A percentile compares a stretch with the other conserved stretches of the same genome.
Evolutionary conservation across 345 rosid species (phyloP).

Genomic region (Firmiana major): DNA sequence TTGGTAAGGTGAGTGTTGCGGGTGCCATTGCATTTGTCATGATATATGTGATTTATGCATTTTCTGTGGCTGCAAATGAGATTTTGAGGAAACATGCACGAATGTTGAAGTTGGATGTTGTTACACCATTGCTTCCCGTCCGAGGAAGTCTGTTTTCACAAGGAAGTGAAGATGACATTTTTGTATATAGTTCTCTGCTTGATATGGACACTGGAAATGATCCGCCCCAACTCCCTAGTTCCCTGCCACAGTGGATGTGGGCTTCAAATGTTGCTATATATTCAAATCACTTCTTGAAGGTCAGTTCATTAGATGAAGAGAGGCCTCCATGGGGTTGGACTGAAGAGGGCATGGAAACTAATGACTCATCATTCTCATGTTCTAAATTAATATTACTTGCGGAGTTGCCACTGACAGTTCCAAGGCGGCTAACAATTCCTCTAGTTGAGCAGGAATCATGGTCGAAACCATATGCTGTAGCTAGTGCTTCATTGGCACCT

Average conservation of each 20-base stretch:
- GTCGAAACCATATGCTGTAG: conserved; percentile 77
- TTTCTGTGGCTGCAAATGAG: conserved; percentile 76
- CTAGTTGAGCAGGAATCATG: conserved; percentile 63
- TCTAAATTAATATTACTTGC: conserved; percentile 42
- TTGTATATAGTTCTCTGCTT: conserved; percentile 43
- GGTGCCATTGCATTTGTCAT: conserved; percentile 64
- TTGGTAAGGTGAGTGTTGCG: conserved; percentile 62
- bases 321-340: conserved; percentile 61
- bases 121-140: conserved; percentile 51
- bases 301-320: conserved; percentile 30
- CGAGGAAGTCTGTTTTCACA: conserved; percentile 46
- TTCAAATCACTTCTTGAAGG: conserved; percentile 48
- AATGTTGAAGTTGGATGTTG: conserved; percentile 42
- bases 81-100: conserved; percentile 62
- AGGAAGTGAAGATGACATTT: conserved; percentile 39
- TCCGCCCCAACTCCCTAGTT: conserved; percentile 33
- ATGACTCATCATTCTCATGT: conserved; percentile 28
- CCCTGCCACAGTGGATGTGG: conserved; percentile 58
- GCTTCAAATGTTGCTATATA: conserved; percentile 70
- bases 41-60: conserved; percentile 67
- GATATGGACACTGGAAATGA: conserved; percentile 44
- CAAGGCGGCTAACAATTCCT: conserved; percentile 76
- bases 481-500: conserved; percentile 74
- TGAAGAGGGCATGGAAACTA: conserved; percentile 35
- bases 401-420: conserved; percentile 68